Percentiles rank a stretch among this genome's conserved stretches.
These are phyloP conservation scores for Pelargonium myrrhifolium DNA, from an alignment of 441 rosid species.

Conservation along the genomic window DNA sequence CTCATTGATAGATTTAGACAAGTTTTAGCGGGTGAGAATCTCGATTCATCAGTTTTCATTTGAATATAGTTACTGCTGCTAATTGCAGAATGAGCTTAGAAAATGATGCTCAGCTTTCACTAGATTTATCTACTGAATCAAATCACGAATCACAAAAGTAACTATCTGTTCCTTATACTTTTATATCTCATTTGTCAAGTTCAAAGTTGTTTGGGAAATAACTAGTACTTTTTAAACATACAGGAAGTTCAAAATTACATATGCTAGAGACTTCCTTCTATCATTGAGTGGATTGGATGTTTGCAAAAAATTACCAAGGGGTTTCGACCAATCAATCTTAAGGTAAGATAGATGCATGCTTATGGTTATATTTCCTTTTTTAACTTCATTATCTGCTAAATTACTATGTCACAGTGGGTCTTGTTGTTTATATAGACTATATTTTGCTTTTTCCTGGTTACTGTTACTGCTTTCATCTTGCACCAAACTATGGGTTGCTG, in stretches of 20 bases:
- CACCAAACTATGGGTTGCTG: neutral
- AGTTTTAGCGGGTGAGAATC: constrained; percentile 12
- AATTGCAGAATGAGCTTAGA: constrained; percentile 53
- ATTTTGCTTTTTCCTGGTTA: constrained; percentile 5
- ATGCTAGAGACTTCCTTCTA: constrained; percentile 62
- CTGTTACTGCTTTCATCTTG: constrained; percentile 8
- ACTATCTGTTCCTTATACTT: constrained; percentile 15
- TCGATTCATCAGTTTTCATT: neutral
- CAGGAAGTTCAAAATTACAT: constrained; percentile 55
- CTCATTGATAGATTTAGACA: constrained; percentile 11
- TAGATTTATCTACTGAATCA: constrained; percentile 33
- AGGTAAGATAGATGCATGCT: constrained; percentile 39
- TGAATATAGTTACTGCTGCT: constrained; percentile 4
- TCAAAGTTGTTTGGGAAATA: constrained; percentile 13
- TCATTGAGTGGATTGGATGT: constrained; percentile 63
- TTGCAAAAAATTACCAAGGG: constrained; percentile 65
- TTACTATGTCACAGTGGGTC: constrained; percentile 2
- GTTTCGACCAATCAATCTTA: constrained; percentile 47
- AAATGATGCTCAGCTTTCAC: constrained; percentile 33
- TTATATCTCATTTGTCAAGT: neutral
- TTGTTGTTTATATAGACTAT: neutral
- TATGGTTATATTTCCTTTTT: neutral
- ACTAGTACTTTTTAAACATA: constrained; percentile 20
- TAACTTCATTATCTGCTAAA: neutral
- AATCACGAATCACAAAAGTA: constrained; percentile 36